Evolutionary conservation across 169 alveolate species (phyloP).

Genomic region (Eimeria maxima): DNA sequence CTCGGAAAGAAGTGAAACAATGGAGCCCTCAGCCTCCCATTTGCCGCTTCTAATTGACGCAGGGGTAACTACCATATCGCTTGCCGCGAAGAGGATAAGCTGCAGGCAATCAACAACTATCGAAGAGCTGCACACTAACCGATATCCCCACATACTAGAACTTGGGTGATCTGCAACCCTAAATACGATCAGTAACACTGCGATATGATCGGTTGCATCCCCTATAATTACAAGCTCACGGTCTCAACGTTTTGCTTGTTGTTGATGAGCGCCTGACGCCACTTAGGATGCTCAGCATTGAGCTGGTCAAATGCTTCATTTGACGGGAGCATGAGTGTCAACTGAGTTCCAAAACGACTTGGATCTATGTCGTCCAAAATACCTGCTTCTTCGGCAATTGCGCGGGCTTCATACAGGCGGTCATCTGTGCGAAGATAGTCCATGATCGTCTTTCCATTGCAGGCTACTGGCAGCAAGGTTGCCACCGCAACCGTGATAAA

Average conservation of each 20-base stretch:
- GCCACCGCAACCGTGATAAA: conserved; percentile 10
- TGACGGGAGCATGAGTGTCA: conserved; percentile 81
- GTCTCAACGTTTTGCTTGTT: conserved; percentile 79
- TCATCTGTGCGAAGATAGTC: conserved; percentile 75
- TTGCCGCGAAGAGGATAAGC: conserved; percentile 82
- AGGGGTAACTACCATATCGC: conserved; percentile 67
- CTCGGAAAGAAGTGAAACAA: conserved; percentile 80
- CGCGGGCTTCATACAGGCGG: conserved; percentile 61
- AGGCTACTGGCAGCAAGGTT: conserved; percentile 53
- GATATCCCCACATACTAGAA: not conserved
- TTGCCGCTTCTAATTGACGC: conserved; percentile 56
- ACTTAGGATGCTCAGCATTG: conserved; percentile 73
- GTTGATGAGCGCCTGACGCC: conserved; percentile 78
- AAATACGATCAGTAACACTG: not conserved
- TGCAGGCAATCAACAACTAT: conserved; percentile 16
- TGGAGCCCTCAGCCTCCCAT: conserved; percentile 73
- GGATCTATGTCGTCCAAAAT: conserved; percentile 74
- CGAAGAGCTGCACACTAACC: not conserved
- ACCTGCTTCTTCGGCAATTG: conserved; percentile 80
- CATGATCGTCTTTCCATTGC: conserved; percentile 71
- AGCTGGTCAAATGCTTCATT: conserved; percentile 76
- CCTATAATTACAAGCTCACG: conserved; percentile 9
- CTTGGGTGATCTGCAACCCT: not conserved
- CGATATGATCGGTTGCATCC: not conserved
- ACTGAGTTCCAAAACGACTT: conserved; percentile 65